Percentiles rank a stretch among this genome's conserved stretches.
phyloP scores from a whole-genome alignment of 768 basidiomycete genomes.

The Leccinum aurantiacum region DNA sequence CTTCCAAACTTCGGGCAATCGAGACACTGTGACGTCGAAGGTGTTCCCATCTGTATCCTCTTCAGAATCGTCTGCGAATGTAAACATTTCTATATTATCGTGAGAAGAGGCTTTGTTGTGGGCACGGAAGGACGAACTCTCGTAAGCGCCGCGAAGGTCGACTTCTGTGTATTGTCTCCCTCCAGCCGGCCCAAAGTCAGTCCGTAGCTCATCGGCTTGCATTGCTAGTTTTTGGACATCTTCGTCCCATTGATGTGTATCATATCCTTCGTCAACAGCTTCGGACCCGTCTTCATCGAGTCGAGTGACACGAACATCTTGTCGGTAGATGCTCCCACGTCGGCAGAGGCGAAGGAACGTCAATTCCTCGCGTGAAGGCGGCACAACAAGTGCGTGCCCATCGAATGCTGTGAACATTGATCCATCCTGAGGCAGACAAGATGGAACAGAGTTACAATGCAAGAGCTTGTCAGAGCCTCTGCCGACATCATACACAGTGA shows the following conservation, averaged over 20 bases:
- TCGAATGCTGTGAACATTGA: slow-evolving; percentile 26
- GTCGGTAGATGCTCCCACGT: slow-evolving; percentile 45
- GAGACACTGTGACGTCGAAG: slow-evolving; percentile 51
- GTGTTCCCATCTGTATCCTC: slow-evolving; percentile 38
- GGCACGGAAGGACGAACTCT: slow-evolving; percentile 42
- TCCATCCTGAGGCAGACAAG: slow-evolving; percentile 35
- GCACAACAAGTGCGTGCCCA: slow-evolving; percentile 34
- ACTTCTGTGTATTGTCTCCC: slow-evolving; percentile 44
- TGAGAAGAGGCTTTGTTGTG: slow-evolving; percentile 13
- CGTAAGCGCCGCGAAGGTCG: slow-evolving; percentile 53
- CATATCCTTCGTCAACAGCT: neutral
- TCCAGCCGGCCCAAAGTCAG: slow-evolving; percentile 46
- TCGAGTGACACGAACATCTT: slow-evolving; percentile 35
- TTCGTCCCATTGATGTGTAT: slow-evolving; percentile 38
- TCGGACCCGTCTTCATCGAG: slow-evolving; percentile 14
- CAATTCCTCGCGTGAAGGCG: slow-evolving; percentile 31
- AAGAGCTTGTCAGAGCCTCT: slow-evolving; percentile 39
- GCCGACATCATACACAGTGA: slow-evolving; percentile 66
- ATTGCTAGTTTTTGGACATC: slow-evolving; percentile 40
- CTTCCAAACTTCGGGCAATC: slow-evolving; percentile 58
- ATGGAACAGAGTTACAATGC: slow-evolving; percentile 44
- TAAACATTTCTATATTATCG: slow-evolving; percentile 41
- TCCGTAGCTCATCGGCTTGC: slow-evolving; percentile 24
- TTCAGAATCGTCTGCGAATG: slow-evolving; percentile 24
- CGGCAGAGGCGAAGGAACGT: slow-evolving; percentile 49